Evolutionary conservation across 805 yeast species (phyloP).

Genomic region (Lachancea sp.): DNA sequence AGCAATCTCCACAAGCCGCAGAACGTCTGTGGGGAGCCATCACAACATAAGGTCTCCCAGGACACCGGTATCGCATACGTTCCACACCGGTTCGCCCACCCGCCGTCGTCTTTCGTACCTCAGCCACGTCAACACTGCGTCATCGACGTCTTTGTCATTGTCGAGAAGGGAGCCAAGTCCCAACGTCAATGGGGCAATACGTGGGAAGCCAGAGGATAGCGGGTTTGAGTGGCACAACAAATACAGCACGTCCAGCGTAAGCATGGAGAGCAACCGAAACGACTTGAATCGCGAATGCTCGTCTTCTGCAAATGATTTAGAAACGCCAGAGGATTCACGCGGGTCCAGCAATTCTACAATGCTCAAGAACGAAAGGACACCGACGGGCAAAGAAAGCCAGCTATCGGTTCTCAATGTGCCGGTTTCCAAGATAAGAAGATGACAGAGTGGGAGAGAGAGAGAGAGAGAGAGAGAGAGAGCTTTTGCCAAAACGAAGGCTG

Average conservation of each 20-base stretch:
- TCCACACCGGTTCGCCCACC: constrained; percentile 1
- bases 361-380: not conserved
- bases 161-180: not conserved
- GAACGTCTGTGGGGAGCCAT: constrained; percentile 15
- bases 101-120: not conserved
- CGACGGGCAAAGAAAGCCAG: constrained; percentile 11
- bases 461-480: too few relatives aligned
- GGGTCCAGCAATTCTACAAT: not conserved
- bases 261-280: not conserved
- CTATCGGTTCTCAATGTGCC: constrained; percentile 26
- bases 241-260: not conserved
- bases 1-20: constrained; percentile 21
- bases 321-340: not conserved
- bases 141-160: constrained; percentile 7
- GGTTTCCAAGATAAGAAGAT: constrained; percentile 24
- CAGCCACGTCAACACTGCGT: constrained; percentile 2
- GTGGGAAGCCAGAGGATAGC: not conserved
- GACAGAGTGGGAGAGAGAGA: too few relatives aligned
- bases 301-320: not conserved
- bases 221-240: not conserved
- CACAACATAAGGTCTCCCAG: constrained; percentile 7
- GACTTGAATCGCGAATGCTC: not conserved
- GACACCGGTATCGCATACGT: constrained; percentile 4
- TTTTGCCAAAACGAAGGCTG: too few relatives aligned
- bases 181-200: constrained; percentile 1